Base-by-base conservation (phyloP, 2,329 filamentous ascomycete genomes). In the Ophioceras dolichostomum region DNA sequence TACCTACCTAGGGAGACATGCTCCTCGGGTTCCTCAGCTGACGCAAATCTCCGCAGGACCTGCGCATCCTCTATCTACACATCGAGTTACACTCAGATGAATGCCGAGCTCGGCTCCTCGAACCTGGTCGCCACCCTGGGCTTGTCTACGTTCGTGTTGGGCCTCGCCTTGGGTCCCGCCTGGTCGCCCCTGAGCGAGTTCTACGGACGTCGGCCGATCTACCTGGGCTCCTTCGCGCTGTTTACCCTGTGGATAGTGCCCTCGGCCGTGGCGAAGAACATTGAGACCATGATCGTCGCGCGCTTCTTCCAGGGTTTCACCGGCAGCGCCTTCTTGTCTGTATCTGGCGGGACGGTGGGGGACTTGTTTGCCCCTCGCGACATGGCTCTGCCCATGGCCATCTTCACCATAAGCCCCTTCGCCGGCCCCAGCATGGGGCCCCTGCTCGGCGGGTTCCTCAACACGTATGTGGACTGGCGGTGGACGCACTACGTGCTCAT, bases 61-160 rank as follows among this genome's bases (percentile, higher is more conserved):
- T 45, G 80, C 53, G 76, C 83, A 2, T 88, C 82, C 34, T 91
- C 86, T n/a, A 76, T 94, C 48, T 94, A 95, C 58, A 89, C 86
- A 1, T 75, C 76, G 10, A 91, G 83, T 0, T 95, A 94, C 55
- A 53, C 50, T 14, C 82, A 91, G 56, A 75, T 94, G 58, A 75
- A 79, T 43, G 60, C 65, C 19, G 83, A 93, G 41, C 93, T 94
- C 48, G 61, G 73, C 45, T 72, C 73, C 48, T 81, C 82, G 0
- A 70, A 73, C 39, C 65, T 84, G 35, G 70, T 93, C 18, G 84
- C 81, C 10, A 86, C 85, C 3, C 57, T 94, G 9, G 89, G 88
- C 0, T 62, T 95, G 36, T 87, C 83, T 1, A 68, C 82, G 1
- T 95, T 88, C 51, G 86, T 94, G 34, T 68, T 86, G 38, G 88